phyloP scores from a whole-genome alignment of 2,329 filamentous ascomycete genomes.

The Aspergillus bombycis region DNA sequence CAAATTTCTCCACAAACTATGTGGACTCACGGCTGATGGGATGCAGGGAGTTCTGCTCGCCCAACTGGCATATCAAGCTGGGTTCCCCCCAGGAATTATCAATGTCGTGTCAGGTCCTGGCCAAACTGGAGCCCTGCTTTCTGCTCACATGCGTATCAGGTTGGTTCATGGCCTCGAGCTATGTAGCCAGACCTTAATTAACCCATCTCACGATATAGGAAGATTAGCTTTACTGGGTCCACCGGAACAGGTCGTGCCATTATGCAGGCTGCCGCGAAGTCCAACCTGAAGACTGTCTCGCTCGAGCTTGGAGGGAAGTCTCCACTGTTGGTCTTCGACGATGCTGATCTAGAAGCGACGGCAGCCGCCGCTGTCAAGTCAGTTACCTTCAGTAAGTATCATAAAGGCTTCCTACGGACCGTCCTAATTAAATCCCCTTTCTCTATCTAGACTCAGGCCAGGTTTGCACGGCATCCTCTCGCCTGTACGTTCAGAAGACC shows the following conservation, averaged over 20 bases:
- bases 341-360: constrained; percentile 17
- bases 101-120: constrained; percentile 64
- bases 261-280: constrained; percentile 15
- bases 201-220: constrained; percentile 16
- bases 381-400: too few relatives aligned
- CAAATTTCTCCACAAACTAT: constrained; percentile 71
- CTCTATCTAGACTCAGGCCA: constrained; percentile 13
- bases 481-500: background rate
- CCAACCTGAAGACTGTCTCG: constrained; percentile 28
- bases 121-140: constrained; percentile 12
- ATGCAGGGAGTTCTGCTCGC: too few relatives aligned
- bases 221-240: constrained; percentile 30
- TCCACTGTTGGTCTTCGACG: constrained; percentile 29
- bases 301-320: constrained; percentile 31
- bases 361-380: too few relatives aligned
- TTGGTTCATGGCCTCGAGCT: too few relatives aligned
- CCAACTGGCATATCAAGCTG: background rate
- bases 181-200: too few relatives aligned
- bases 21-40: constrained; percentile 28
- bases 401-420: too few relatives aligned
- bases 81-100: constrained; percentile 41
- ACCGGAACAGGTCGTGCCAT: constrained; percentile 21
- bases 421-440: too few relatives aligned
- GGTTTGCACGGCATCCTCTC: constrained; percentile 17
- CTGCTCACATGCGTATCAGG: too few relatives aligned